Conservation (phyloP, 768 basidiomycete genomes). For the Inosperma sp. region DNA sequence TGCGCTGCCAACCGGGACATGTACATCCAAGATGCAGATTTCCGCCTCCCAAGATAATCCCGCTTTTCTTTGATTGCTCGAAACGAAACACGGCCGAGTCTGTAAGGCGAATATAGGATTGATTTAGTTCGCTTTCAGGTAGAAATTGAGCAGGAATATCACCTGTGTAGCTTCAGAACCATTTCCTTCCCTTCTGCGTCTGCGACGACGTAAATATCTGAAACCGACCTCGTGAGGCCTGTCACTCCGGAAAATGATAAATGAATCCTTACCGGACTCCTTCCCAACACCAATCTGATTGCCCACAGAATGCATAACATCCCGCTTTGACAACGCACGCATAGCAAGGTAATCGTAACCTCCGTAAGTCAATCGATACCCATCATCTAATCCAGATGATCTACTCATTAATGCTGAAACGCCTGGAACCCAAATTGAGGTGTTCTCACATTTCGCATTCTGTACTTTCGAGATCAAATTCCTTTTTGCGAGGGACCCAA, state of each 20-base stretch:
- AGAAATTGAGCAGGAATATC: slow-evolving; percentile 14
- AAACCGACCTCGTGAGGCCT: background rate
- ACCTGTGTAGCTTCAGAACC: slow-evolving; percentile 94
- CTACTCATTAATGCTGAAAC: slow-evolving; percentile 8
- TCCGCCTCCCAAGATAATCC: slow-evolving; percentile 93
- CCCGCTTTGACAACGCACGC: slow-evolving; percentile 86
- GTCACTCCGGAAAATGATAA: background rate
- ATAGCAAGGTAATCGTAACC: slow-evolving; percentile 98
- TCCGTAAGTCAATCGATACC: slow-evolving; percentile 94
- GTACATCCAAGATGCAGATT: slow-evolving; percentile 99
- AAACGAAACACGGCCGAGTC: slow-evolving; percentile 96
- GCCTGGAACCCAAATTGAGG: background rate
- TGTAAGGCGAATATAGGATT: slow-evolving; percentile 33
- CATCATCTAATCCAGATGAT: slow-evolving; percentile 65
- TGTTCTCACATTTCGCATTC: slow-evolving; percentile 77
- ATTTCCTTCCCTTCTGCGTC: slow-evolving; percentile 79
- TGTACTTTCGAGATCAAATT: slow-evolving; percentile 87
- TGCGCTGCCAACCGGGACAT: slow-evolving; percentile 95
- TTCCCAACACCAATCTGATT: slow-evolving; percentile 99
- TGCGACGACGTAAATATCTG: slow-evolving; percentile 89
- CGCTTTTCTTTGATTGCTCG: slow-evolving; percentile 94
- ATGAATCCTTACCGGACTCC: slow-evolving; percentile 68
- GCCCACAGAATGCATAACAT: slow-evolving; percentile 85
- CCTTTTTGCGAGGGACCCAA: slow-evolving; percentile 87
- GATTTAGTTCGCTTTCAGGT: slow-evolving; percentile 2